Conservation (phyloP, 2,329 filamentous ascomycete genomes). For the Lecanosticta acicola region DNA sequence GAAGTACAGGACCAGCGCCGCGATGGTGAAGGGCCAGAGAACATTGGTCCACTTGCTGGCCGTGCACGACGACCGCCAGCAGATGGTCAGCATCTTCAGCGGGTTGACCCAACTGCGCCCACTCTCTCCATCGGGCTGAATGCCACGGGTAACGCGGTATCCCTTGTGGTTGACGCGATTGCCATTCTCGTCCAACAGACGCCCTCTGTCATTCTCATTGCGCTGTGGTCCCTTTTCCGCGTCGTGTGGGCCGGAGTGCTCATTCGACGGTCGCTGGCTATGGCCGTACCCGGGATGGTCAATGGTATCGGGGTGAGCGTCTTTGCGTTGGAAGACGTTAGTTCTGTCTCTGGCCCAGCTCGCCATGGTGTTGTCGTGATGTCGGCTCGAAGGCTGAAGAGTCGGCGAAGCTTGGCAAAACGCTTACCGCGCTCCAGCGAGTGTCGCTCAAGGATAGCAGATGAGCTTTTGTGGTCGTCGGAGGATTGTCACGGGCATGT, state of each 20-base stretch:
- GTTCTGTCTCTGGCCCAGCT: constrained; percentile 4
- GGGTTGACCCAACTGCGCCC: constrained; percentile 43
- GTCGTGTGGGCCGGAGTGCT: constrained; percentile 9
- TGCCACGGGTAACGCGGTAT: constrained; percentile 38
- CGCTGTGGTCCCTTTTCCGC: constrained; percentile 12
- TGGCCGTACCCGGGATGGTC: constrained; percentile 8
- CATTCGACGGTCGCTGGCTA: neutral
- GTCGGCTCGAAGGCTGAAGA: neutral
- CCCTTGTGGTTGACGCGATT: constrained; percentile 41
- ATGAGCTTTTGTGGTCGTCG: too few species aligned
- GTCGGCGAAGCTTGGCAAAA: constrained; percentile 8
- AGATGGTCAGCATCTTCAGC: constrained; percentile 40
- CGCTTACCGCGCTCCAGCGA: constrained; percentile 3
- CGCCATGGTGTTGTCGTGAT: constrained; percentile 4
- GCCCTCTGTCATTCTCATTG: constrained; percentile 8
- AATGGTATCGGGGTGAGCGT: constrained; percentile 15
- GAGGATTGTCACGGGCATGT: too few species aligned
- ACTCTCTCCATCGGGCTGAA: constrained; percentile 44
- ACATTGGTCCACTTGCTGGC: constrained; percentile 45
- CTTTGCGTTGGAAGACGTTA: constrained; percentile 19
- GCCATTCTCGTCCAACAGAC: constrained; percentile 23
- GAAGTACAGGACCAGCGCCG: constrained; percentile 46
- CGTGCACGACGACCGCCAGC: constrained; percentile 42
- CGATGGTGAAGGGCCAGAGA: constrained; percentile 46
- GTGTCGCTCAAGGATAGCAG: neutral